Evolutionary conservation across 495 filamentous ascomycete genomes (phyloP).

Genomic region (Aspergillus carlsbadensis): DNA sequence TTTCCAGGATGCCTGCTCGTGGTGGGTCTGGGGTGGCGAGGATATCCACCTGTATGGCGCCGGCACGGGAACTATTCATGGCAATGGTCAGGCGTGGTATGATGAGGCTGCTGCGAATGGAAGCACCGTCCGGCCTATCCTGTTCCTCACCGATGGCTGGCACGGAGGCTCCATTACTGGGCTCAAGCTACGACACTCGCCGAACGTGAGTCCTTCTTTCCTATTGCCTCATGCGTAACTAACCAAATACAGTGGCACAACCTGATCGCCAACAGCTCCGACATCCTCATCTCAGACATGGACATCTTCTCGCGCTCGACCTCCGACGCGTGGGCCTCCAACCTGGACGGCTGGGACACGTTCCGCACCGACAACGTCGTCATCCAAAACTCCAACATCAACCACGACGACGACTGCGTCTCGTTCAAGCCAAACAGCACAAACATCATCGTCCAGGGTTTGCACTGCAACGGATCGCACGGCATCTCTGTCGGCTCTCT

Average conservation of each 20-base stretch:
- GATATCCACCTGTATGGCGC: slow-evolving; percentile 9
- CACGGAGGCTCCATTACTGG: slow-evolving; percentile 8
- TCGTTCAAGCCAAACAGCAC: slow-evolving; percentile 13
- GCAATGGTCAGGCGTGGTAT: neutral
- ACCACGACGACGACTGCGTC: slow-evolving; percentile 13
- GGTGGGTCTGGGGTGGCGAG: slow-evolving; percentile 9
- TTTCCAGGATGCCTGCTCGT: slow-evolving; percentile 2
- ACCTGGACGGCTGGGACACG: slow-evolving; percentile 14
- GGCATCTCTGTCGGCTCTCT: slow-evolving; percentile 14
- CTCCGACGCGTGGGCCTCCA: neutral
- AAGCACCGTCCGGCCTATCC: neutral
- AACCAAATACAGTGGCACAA: slow-evolving; percentile 2
- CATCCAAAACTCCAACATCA: slow-evolving; percentile 12
- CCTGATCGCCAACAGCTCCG: slow-evolving; percentile 5
- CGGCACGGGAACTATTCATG: slow-evolving; percentile 8
- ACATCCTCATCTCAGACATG: slow-evolving; percentile 6
- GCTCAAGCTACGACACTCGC: slow-evolving; percentile 2
- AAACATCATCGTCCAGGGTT: slow-evolving; percentile 3
- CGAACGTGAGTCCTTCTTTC: neutral
- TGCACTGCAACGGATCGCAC: slow-evolving; percentile 14
- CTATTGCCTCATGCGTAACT: neutral
- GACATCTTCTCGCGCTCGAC: neutral
- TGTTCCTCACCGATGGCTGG: slow-evolving; percentile 7
- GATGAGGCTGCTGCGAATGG: neutral
- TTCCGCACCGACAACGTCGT: slow-evolving; percentile 7